phyloP scores from a whole-genome alignment of 148 eudicot genomes.

The Fagopyrum tataricum region DNA sequence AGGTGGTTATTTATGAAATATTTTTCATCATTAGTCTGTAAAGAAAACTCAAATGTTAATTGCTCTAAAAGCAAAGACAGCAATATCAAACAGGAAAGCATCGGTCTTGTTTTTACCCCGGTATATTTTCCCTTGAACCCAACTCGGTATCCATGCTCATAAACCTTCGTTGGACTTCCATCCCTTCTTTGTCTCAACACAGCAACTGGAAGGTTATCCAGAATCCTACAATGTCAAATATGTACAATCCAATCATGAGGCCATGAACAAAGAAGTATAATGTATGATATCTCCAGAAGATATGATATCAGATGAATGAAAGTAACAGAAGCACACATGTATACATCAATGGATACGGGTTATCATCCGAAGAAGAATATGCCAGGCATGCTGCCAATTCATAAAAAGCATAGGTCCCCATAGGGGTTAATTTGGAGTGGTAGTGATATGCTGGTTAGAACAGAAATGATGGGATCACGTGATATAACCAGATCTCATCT shows the following conservation, averaged over 20 bases:
- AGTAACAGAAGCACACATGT: neutral
- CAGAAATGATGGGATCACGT: neutral
- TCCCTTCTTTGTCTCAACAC: slow-evolving; percentile 34
- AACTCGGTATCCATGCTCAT: slow-evolving; percentile 46
- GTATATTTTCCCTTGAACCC: slow-evolving; percentile 42
- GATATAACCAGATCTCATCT: neutral
- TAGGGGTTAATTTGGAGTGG: neutral
- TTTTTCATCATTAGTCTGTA: slow-evolving; percentile 34
- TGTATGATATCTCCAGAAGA: neutral
- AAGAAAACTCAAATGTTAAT: slow-evolving; percentile 5
- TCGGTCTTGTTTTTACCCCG: slow-evolving; percentile 26
- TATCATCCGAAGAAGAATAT: neutral
- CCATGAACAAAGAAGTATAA: neutral
- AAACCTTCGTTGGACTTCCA: slow-evolving; percentile 29
- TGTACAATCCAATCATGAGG: slow-evolving; percentile 11
- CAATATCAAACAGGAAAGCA: neutral
- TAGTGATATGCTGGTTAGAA: neutral
- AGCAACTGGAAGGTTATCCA: slow-evolving; percentile 53
- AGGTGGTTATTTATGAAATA: slow-evolving; percentile 46
- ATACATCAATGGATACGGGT: neutral
- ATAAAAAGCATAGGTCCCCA: neutral
- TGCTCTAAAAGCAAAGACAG: neutral
- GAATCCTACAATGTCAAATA: slow-evolving; percentile 29
- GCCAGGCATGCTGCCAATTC: neutral
- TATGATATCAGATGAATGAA: neutral